Evolutionary conservation across 2,329 filamentous ascomycete genomes (phyloP).

Genomic region (Tolypocladium tundrense): DNA sequence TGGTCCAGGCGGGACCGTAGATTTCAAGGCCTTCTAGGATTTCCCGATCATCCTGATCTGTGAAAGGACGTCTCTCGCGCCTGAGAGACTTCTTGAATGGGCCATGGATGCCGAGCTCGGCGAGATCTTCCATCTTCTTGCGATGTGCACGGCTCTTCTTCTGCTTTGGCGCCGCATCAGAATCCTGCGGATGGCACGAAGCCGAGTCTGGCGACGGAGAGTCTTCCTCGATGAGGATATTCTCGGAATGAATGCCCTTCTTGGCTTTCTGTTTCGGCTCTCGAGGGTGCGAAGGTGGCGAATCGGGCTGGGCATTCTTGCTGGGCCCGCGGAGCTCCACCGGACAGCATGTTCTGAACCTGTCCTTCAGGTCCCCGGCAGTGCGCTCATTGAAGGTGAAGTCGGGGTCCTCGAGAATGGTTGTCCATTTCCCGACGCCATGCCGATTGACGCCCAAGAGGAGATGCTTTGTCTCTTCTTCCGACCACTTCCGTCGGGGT

Average conservation of each 20-base stretch:
- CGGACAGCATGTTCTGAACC: conserved; percentile 56
- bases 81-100: conserved; percentile 54
- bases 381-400: conserved; percentile 52
- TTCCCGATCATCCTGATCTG: conserved; percentile 50
- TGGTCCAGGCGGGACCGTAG: conserved; percentile 56
- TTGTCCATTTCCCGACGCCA: conserved; percentile 56
- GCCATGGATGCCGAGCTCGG: conserved; percentile 47
- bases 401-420: conserved; percentile 49
- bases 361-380: conserved; percentile 54
- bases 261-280: conserved; percentile 28
- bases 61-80: conserved; percentile 50
- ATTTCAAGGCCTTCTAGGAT: conserved; percentile 49
- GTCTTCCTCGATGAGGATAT: conserved; percentile 42
- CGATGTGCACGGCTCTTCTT: conserved; percentile 45
- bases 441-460: conserved; percentile 51
- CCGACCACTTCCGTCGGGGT: conserved; percentile 52
- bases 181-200: conserved; percentile 12
- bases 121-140: conserved; percentile 45
- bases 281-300: conserved; percentile 9
- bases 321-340: conserved; percentile 43
- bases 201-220: conserved; percentile 14
- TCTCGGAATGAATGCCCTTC: conserved; percentile 42
- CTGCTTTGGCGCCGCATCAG: conserved; percentile 26
- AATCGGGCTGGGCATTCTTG: conserved; percentile 14
- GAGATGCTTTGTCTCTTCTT: conserved; percentile 53